Base-by-base conservation (phyloP, 2,329 filamentous ascomycete genomes). In the Colletotrichum costaricense region DNA sequence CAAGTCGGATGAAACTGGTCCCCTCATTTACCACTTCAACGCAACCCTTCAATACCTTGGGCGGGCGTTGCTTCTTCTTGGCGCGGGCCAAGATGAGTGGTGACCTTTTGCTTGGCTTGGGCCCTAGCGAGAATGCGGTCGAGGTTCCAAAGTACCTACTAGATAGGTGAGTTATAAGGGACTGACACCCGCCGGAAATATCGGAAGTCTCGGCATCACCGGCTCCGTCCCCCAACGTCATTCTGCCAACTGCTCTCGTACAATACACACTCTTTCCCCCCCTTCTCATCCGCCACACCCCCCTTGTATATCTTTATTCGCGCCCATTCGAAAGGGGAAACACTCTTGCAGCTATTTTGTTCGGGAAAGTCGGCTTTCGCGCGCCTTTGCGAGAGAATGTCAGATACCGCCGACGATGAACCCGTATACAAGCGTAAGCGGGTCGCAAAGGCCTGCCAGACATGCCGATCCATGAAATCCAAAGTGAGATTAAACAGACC, bases 381-480 rank as follows among this genome's bases (percentile, higher is more conserved):
- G 42, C 19, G 19, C 42, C 8, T 42, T 19, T 49, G 19, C 42
- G n/a, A 49, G 42, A 49, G 42, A 49, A 49, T 49, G 42, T 49
- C 42, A 49, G 19, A 49, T 49, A 49, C 42, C 42, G 42, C 42
- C 42, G 19, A 49, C 42, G 42, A 49, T 49, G 42, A 49, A 49
- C 42, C 42, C 42, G 42, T 49, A 22, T 49, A 49, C 42, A 62
- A 60, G 46, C 72, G 78, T 14, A 76, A 74, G 65, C 77, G 78
- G 5, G 76, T 78, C 22, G 75, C 76, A 16, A 75, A 76, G 19
- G 78, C 78, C 24, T 79, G 78, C 56, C 73, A 78, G 24, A 76
- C 73, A 24, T 78, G 78, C 67, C 75, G 77, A 11, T 28, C 69
- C 16, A 78, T 78, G 75, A 79, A 79, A 58, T 74, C 77, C 67